Percentiles rank a stretch among this genome's conserved stretches.
These are phyloP conservation scores for Aureobasidium sp. DNA, from an alignment of 2,329 filamentous ascomycete genomes.

Conservation along the genomic window DNA sequence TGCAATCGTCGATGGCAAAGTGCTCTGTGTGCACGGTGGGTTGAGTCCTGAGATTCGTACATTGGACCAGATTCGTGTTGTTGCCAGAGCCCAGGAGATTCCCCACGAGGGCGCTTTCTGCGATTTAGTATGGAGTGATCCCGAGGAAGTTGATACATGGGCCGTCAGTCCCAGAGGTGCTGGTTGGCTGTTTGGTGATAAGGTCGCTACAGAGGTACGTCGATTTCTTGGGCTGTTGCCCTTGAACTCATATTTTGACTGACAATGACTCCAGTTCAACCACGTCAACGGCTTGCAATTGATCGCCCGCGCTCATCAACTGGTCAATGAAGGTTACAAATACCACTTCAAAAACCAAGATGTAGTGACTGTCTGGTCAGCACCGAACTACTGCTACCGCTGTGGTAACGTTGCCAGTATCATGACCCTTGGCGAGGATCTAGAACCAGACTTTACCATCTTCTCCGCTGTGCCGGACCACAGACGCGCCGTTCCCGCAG, in stretches of 20 bases:
- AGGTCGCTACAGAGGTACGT: slow-evolving; percentile 57
- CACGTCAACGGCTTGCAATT: slow-evolving; percentile 65
- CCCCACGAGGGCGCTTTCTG: slow-evolving; percentile 98
- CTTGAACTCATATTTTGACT: slow-evolving; percentile 4
- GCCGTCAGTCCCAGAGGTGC: slow-evolving; percentile 57
- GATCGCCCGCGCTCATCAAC: slow-evolving; percentile 65
- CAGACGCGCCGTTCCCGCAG: slow-evolving; percentile 68
- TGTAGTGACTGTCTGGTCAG: slow-evolving; percentile 80
- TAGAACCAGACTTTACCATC: slow-evolving; percentile 86
- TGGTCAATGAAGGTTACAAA: slow-evolving; percentile 73
- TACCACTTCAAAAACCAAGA: slow-evolving; percentile 95
- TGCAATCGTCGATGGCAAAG: slow-evolving; percentile 97
- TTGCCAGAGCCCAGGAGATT: slow-evolving; percentile 96
- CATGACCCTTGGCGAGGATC: slow-evolving; percentile 78
- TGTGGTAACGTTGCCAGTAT: slow-evolving; percentile 85
- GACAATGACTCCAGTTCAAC: slow-evolving; percentile 46
- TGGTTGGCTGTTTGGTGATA: slow-evolving; percentile 62
- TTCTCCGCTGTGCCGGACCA: slow-evolving; percentile 86
- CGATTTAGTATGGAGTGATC: slow-evolving; percentile 95
- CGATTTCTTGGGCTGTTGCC: not conserved
- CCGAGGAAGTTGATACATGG: slow-evolving; percentile 79
- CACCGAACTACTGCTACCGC: slow-evolving; percentile 93
- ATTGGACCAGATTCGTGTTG: slow-evolving; percentile 85
- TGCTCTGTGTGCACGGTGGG: slow-evolving; percentile 96
- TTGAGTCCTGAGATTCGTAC: slow-evolving; percentile 94